Base-by-base conservation (phyloP, 495 filamentous ascomycete species). In the Penicillium robsamsonii region DNA sequence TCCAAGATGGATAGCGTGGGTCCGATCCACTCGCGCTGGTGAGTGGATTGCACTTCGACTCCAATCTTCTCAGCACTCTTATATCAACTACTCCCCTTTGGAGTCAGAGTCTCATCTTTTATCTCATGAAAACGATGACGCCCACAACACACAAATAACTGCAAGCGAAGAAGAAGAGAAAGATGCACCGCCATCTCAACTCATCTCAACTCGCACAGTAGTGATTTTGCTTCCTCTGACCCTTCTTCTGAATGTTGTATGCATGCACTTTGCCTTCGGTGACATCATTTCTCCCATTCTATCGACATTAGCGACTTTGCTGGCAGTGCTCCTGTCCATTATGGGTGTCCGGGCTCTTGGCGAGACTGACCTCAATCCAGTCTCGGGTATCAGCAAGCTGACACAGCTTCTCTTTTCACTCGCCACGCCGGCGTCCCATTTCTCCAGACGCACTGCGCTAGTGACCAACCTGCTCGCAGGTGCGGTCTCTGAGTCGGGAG, bases 301-400 rank as follows among this genome's bases (percentile, higher is more conserved):
- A 78, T 96, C 88, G n/a, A 73, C 90, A 30, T 81, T 88, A 18
- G 90, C 94, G 17, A 90, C 97, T 25, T 65, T 93, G 35, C 85
- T 97, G 67, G 92, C 94, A 2, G 84, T 98, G 20, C 74, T 97
- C 30, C 80, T 97, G 22, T 91, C 89, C 48, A 85, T 97, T 56
- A 96, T 97, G 92, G 95, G 95, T 46, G 94, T 98, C 49, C 81
- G 94, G 20, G 94, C 94, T 1, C 79, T 97, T 0, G 93, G 94
- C 37, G 93, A 98, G 75, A 98, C 94, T 9, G 94, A 98, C 66
- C 80, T 98, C 25, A 98, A 97, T 69, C 94, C 94, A 9, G 94
- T 97, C 18, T 96, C 90, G 20, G 94, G 94, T 46, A 98, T 98
- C 73, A 90, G 85, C 69, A 98, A 98, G 77, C 78, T 98, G 5